Percentiles rank a stretch among this genome's conserved stretches.
Conservation (phyloP, 2,329 filamentous ascomycete genomes). For the Cytospora paraplurivora region DNA sequence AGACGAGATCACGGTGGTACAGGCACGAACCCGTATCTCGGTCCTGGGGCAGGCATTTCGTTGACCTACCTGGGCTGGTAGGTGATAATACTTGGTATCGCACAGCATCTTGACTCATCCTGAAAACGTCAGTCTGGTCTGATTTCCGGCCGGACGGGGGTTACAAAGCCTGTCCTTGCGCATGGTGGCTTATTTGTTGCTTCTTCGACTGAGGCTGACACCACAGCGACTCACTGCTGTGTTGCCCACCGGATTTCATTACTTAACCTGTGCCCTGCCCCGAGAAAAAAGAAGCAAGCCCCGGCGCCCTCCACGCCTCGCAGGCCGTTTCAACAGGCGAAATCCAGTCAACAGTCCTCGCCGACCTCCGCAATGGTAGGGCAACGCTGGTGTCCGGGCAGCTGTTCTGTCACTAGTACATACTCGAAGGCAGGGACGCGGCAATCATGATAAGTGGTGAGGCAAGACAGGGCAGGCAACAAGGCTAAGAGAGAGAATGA, state of each 20-base stretch:
- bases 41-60: not conserved
- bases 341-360: conserved; percentile 12
- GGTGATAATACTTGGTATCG: not conserved
- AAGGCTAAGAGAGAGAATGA: no score
- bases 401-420: not conserved
- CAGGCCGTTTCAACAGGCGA: conserved; percentile 22
- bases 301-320: conserved; percentile 5
- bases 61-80: not conserved
- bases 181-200: not conserved
- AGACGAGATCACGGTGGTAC: conserved; percentile 12
- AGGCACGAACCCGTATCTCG: conserved; percentile 18
- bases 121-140: not conserved
- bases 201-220: conserved; percentile 9
- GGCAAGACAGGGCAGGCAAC: not conserved
- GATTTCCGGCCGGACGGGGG: not conserved
- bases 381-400: conserved; percentile 10
- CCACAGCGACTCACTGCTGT: conserved; percentile 1
- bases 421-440: not conserved
- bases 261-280: conserved; percentile 2
- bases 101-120: not conserved
- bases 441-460: not conserved
- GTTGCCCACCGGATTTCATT: conserved; percentile 16
- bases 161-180: not conserved
- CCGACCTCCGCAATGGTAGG: conserved; percentile 18
- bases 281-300: not conserved